These are phyloP conservation scores for Oryza coarctata DNA, from an alignment of 176 grass and related monocot species.

Conservation along the genomic window DNA sequence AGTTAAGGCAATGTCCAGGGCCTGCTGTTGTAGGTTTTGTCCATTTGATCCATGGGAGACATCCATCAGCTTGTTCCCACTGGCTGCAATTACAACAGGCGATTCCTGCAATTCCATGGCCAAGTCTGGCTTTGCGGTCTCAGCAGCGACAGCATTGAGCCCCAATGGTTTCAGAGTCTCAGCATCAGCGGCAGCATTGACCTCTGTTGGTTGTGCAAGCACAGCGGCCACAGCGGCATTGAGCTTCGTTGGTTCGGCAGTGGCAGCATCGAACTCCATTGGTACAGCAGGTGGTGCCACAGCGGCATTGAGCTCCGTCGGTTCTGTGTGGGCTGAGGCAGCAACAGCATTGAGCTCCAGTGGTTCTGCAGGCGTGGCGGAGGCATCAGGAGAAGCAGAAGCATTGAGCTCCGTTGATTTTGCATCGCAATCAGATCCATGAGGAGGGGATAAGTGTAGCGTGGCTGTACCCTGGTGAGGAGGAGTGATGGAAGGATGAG, in stretches of 20 bases:
- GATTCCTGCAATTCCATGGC: conserved; percentile 11
- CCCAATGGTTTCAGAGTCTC: neutral
- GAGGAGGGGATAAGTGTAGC: neutral
- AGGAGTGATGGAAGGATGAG: neutral
- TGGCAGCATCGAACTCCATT: neutral
- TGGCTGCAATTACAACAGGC: neutral
- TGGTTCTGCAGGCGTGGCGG: neutral
- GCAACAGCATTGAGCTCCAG: neutral
- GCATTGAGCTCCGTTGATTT: neutral
- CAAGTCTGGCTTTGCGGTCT: neutral
- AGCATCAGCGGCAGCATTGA: neutral
- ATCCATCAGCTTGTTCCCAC: neutral
- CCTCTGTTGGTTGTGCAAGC: neutral
- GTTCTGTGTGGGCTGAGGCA: neutral
- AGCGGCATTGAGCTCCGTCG: neutral
- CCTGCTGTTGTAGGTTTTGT: neutral
- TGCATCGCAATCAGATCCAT: neutral
- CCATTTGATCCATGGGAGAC: neutral
- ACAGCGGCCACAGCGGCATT: neutral
- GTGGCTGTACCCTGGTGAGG: neutral
- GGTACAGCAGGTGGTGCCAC: neutral
- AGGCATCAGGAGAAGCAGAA: neutral
- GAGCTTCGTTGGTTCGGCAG: neutral
- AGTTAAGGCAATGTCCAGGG: neutral
- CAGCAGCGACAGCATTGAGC: neutral